These are phyloP conservation scores for Epichloe sylvatica DNA, from an alignment of 2,329 filamentous ascomycete genomes.

Conservation along the genomic window DNA sequence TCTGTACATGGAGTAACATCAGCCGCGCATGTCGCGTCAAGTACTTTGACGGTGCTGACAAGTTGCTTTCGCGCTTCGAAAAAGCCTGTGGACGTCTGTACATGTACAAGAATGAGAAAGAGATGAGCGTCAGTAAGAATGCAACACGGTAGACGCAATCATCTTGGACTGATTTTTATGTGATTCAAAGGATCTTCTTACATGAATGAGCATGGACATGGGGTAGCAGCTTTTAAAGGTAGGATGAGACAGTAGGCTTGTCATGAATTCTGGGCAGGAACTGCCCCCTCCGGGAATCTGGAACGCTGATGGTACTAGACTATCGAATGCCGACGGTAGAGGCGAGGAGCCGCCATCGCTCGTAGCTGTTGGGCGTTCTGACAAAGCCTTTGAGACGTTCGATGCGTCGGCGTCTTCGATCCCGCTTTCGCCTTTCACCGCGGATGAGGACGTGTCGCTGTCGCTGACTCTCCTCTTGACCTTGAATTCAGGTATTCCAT, in stretches of 20 bases:
- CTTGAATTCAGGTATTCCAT: not conserved
- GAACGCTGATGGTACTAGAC: slow-evolving; percentile 48
- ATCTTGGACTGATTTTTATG: not conserved
- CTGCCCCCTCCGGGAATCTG: slow-evolving; percentile 29
- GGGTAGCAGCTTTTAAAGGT: slow-evolving; percentile 66
- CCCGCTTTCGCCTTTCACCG: not conserved
- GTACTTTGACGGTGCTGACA: slow-evolving; percentile 57
- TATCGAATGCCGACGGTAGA: slow-evolving; percentile 55
- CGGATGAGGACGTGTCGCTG: no score
- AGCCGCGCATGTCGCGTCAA: slow-evolving; percentile 65
- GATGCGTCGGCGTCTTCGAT: not conserved
- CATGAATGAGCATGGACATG: slow-evolving; percentile 70
- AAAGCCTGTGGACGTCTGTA: slow-evolving; percentile 66
- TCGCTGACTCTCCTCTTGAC: not conserved
- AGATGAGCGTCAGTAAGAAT: not conserved
- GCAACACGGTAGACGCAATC: not conserved
- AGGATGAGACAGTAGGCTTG: slow-evolving; percentile 47
- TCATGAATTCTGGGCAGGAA: slow-evolving; percentile 54
- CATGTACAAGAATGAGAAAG: not conserved
- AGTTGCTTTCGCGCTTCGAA: slow-evolving; percentile 65
- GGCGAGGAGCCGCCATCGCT: slow-evolving; percentile 13
- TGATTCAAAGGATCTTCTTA: slow-evolving; percentile 19
- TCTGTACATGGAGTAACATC: slow-evolving; percentile 50
- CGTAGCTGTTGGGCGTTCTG: not conserved
- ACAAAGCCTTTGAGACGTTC: not conserved